Base-by-base conservation (phyloP, 345 rosid species). In the Salix caprea region DNA sequence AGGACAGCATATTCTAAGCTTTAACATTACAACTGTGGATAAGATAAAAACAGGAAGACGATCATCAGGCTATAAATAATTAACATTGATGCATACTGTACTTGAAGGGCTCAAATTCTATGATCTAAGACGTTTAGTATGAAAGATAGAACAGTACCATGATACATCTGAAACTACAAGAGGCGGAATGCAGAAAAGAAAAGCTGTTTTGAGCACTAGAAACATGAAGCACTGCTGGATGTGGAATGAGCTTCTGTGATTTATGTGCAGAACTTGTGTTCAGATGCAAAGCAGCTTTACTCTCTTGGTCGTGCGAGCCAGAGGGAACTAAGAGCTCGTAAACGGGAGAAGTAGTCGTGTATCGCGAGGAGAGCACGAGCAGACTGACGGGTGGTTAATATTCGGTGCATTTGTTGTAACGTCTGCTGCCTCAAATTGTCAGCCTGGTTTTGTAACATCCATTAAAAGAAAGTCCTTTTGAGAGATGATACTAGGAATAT, bases 231-330 rank as follows among this genome's bases (percentile, higher is more conserved):
- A 19, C 36, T 36, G 67, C 67, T 30, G 65, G 39, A 21, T 5
- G 21, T 18, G 42, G 64, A 65, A 44, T 61, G n/a, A 36, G 30
- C n/a, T 42, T 18, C 2, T 62, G 48, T 7, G 6, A 68, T 74
- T 78, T 56, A 74, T 78, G 67, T 56, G 69, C 77, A 56, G 9
- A 61, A 74, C 73, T 68, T 12, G 56, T 61, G 69, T 32, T 78
- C 77, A 48, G 67, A 74, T 50, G 26, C 61, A 58, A 34, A 5
- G 56, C 21, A 13, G 28, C 37, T 77, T 92, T 89, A 96, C 82
- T 96, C 99, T 85, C 90, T 83, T 50, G 99, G 99, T 65, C 97
- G 89, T 52, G 97, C 99, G 64, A 96, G 93, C 99, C 99, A 96
- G 19, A 96, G 91, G 72, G 98, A 93, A 79, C 99, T 93, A 82